These are phyloP conservation scores for Fusarium chuoi DNA, from an alignment of 2,329 filamentous ascomycete species.

Conservation along the genomic window DNA sequence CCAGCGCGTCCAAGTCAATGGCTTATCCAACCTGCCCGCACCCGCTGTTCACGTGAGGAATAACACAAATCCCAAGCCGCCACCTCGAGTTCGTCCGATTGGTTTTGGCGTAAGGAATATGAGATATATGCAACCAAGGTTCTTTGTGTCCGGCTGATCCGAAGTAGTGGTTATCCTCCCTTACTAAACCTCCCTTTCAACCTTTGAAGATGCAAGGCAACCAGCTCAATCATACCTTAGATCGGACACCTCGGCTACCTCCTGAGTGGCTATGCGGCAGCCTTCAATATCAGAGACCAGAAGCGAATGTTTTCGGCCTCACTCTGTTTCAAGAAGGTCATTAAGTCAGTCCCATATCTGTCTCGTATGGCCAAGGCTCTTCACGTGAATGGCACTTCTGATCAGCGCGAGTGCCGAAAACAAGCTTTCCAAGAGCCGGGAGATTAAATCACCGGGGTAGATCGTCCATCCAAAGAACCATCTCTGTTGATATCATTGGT, in stretches of 20 bases:
- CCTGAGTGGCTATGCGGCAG: neutral
- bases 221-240: neutral
- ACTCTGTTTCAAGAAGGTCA: neutral
- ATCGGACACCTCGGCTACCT: neutral
- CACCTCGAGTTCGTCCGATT: accelerated
- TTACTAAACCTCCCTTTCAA: neutral
- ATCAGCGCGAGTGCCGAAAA: neutral
- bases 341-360: neutral
- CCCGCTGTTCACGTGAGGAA: too few relatives aligned
- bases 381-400: neutral
- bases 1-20: accelerated
- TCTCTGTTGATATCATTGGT: accelerated
- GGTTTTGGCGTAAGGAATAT: neutral
- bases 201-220: neutral
- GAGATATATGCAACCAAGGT: too few relatives aligned
- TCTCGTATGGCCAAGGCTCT: neutral
- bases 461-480: neutral
- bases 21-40: accelerated
- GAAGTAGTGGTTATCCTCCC: neutral
- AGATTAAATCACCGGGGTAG: neutral
- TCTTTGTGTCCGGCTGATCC: neutral
- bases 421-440: neutral
- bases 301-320: neutral
- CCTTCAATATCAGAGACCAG: accelerated
- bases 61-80: neutral